Evolutionary conservation across 2,329 filamentous ascomycete genomes (phyloP).

Genomic region (Phyllosticta citriasiana): DNA sequence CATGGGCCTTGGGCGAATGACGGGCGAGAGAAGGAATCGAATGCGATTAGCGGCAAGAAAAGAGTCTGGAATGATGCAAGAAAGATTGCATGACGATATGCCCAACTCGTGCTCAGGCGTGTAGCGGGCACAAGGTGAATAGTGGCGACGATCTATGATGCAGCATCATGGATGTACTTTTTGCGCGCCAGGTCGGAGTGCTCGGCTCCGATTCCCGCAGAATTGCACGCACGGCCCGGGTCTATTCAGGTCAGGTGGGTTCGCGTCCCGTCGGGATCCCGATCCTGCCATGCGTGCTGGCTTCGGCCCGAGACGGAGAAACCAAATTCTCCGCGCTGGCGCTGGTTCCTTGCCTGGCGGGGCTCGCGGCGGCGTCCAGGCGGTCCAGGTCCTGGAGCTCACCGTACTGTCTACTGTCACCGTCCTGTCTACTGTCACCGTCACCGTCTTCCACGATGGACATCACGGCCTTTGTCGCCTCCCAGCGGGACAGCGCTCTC

Average conservation of each 20-base stretch:
- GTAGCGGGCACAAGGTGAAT: not conserved
- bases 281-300: not conserved
- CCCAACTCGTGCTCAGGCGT: not conserved
- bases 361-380: not conserved
- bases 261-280: not conserved
- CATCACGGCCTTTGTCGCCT: conserved; percentile 74
- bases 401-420: not conserved
- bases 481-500: conserved; percentile 71
- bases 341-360: too few relatives aligned
- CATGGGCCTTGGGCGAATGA: not conserved
- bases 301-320: not conserved
- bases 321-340: not conserved
- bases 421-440: too few relatives aligned
- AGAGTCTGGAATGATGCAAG: not conserved
- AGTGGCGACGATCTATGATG: not conserved
- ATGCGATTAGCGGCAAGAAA: not conserved
- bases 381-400: not conserved
- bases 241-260: too few relatives aligned
- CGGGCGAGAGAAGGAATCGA: not conserved
- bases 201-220: not conserved
- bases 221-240: not conserved
- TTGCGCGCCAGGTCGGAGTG: not conserved
- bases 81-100: not conserved
- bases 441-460: conserved; percentile 53
- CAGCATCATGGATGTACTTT: not conserved